Base-by-base conservation (phyloP, 495 filamentous ascomycete genomes). In the Cudoniella acicularis region DNA sequence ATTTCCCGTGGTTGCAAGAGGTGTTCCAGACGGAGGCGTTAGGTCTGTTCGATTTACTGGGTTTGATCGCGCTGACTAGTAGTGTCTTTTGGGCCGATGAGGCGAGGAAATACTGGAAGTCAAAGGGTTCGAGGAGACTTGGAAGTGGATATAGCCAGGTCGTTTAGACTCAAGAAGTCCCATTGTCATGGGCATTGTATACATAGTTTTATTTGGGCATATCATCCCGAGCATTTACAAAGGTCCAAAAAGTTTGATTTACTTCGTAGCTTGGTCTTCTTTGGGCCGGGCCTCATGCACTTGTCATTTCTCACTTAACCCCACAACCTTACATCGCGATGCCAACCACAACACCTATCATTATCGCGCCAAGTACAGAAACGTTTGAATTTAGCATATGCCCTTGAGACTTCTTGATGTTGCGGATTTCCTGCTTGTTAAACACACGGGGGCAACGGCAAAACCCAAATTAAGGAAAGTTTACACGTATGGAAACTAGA, bases 1-100 rank as follows among this genome's bases (percentile, higher is more conserved):
- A 97, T 69, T 84, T 97, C 45, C 94, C 94, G 0, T 89, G 91
- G 75, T 72, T 98, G 67, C 94, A 98, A 74, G 82, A 87, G 42
- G 85, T 97, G 22, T 98, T 98, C 75, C 92, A 97, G 77, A 98
- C 94, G 1, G 94, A 98, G 71, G 85, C 91, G 1, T 74, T 98
- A 18, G 75, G 83, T 20, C 63, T 90, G 0, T 68, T 77, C 45
- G 94, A 97, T 78, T 70, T 97, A 49, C 61, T 89, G 17, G 75
- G 83, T 57, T 72, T 98, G 64, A 56, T 93, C 18, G 70, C 77
- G 47, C 76, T 98, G 61, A 86, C 91, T 40, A 96, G 91, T 71
- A 83, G 81, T 10, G 94, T 98, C 23, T 96, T 98, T 73, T 97
- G 90, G 87, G 91, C 84, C 17, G 94, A 98, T 73, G 94, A 98